Conservation (phyloP, 768 basidiomycete genomes). For the Termitomyces sp. region DNA sequence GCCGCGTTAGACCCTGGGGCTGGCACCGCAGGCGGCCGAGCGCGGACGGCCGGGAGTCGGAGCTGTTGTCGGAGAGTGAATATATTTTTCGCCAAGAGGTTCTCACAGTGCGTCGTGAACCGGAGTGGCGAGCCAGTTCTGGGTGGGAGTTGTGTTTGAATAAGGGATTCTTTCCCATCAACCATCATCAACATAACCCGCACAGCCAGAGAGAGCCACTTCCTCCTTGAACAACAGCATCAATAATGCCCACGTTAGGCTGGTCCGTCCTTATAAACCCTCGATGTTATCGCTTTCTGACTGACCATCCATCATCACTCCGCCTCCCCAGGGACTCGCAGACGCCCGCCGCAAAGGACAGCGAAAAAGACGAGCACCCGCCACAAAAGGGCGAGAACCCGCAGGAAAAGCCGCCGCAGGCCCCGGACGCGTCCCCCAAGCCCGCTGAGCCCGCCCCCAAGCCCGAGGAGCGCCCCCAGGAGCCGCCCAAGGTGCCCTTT, state of each 20-base stretch:
- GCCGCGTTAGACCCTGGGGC: too few species aligned
- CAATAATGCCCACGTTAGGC: constrained; percentile 7
- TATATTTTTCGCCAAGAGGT: not conserved
- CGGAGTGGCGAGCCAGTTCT: not conserved
- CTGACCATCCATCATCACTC: constrained; percentile 23
- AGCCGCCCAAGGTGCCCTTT: constrained; percentile 5
- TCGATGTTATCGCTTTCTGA: not conserved
- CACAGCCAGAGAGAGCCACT: too few species aligned
- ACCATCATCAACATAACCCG: constrained; percentile 3
- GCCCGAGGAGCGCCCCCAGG: constrained; percentile 7
- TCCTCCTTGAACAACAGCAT: not conserved
- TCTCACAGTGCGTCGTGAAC: not conserved
- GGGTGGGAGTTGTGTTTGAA: not conserved
- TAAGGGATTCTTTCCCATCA: constrained; percentile 5
- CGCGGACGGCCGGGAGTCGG: not conserved
- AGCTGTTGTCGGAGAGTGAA: too few species aligned
- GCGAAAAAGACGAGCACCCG: constrained; percentile 6
- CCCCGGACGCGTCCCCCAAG: constrained; percentile 9
- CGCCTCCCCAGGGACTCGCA: constrained; percentile 20
- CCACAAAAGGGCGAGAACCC: constrained; percentile 8
- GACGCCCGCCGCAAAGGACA: constrained; percentile 6
- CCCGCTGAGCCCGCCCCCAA: not conserved
- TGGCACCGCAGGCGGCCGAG: not conserved
- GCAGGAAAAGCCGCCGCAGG: not conserved
- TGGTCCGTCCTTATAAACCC: constrained; percentile 1